These are phyloP conservation scores for Mesembryanthemum crystallinum DNA, from an alignment of 148 eudicot species.

Conservation along the genomic window DNA sequence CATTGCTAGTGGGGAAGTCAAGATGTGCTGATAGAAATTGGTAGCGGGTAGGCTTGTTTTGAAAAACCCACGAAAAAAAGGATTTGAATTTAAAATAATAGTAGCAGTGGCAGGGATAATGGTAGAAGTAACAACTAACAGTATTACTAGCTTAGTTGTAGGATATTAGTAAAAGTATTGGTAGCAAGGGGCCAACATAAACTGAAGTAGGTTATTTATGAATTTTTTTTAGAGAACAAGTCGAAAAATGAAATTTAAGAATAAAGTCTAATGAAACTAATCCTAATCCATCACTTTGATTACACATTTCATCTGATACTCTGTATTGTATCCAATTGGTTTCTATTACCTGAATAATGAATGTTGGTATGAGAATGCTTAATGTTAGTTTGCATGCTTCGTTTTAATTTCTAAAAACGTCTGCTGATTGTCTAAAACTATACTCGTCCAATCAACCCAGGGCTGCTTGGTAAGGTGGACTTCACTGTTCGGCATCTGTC, in stretches of 20 bases:
- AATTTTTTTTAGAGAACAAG: background rate
- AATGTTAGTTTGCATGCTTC: background rate
- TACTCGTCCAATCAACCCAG: conserved; percentile 27
- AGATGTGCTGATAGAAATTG: no score
- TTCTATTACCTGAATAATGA: no score
- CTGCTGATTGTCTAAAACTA: background rate
- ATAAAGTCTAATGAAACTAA: no score
- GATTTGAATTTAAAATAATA: background rate
- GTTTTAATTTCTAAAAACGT: background rate
- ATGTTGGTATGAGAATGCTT: background rate
- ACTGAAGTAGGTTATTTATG: background rate
- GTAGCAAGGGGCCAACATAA: background rate
- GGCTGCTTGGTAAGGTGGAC: conserved; percentile 89
- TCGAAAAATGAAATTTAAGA: no score
- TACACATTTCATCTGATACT: background rate
- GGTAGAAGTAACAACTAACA: no score
- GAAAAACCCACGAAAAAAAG: background rate
- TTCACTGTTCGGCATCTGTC: conserved; percentile 93
- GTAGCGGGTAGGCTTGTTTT: background rate
- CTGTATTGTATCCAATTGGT: background rate
- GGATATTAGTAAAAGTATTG: background rate
- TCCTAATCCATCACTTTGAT: background rate
- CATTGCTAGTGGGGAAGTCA: background rate
- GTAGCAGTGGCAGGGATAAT: background rate
- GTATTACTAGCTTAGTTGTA: no score